These are phyloP conservation scores for Pelargonium nanum DNA, from an alignment of 345 rosid genomes.

Conservation along the genomic window DNA sequence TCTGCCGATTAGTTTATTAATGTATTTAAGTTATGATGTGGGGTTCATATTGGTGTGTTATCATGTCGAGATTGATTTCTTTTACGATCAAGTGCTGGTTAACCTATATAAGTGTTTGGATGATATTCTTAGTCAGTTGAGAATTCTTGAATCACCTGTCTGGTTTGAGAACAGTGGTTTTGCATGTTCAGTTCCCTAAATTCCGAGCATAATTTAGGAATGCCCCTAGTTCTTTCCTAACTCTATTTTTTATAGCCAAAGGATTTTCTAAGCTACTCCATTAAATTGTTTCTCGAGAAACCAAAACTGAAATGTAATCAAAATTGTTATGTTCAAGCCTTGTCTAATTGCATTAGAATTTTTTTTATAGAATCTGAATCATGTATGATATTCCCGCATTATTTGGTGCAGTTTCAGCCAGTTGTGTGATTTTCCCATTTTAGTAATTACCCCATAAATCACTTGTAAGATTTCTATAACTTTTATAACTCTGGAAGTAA, in stretches of 20 bases:
- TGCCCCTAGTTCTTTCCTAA: background rate
- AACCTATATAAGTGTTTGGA: too few relatives aligned
- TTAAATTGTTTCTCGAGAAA: background rate
- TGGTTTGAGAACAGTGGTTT: too few relatives aligned
- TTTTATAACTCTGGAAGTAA: background rate
- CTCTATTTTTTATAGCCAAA: background rate
- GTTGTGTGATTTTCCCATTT: background rate
- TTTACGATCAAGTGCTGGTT: too few relatives aligned
- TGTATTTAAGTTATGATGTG: too few relatives aligned
- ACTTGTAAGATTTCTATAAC: background rate
- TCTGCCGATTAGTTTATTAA: too few relatives aligned
- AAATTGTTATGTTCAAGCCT: too few relatives aligned
- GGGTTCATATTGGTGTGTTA: too few relatives aligned
- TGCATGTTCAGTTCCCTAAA: background rate
- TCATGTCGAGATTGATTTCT: too few relatives aligned
- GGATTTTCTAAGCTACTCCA: background rate
- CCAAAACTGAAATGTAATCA: background rate
- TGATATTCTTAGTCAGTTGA: too few relatives aligned
- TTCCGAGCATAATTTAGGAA: background rate
- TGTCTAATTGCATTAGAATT: background rate
- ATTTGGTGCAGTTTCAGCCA: background rate
- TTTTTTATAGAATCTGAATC: too few relatives aligned
- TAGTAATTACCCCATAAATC: background rate
- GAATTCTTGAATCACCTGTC: too few relatives aligned
- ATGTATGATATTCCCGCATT: background rate